Evolutionary conservation across 306 rosid species (phyloP), one percentile per base, ranked within the genome.

Genomic region (Corylus avellana): DNA sequence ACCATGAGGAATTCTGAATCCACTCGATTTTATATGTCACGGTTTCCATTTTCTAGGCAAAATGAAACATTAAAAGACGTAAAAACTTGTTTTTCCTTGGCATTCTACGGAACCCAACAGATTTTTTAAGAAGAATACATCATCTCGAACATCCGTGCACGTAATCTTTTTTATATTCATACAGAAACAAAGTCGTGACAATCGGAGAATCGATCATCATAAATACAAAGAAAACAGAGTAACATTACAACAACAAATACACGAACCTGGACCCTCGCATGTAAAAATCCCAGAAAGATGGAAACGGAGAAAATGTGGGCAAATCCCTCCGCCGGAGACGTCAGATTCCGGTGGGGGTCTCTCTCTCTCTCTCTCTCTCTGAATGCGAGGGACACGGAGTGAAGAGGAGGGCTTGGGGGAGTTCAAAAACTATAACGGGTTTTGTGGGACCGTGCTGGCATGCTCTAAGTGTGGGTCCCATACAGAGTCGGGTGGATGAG

Each of bases 311-410:
- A 68, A 49, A 53, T 56, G 71, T 18, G 39, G 81, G 75, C 32
- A 54, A 37, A 20, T 8, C 64, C 82, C 72, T 72, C 66, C 51
- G 56, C 70, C 68, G 61, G 84, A 75, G 42, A 35, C 39, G 67
- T 27, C 4, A 82, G 76, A 14, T 59, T 51, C 81, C 68, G 80
- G 88, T 56, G 42, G 78, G 78, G 77, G 14, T 5, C 32, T 25
- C 37, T 63, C 71, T 27, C 70, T 72, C 22, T 5, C 4, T 9
- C n/a, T 79, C 67, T 63, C 55, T 37, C 57, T 68, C 4, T 20
- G 29, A 4, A 17, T 8, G 13, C 2, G 67, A 61, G 80, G 53
- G 53, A 53, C 74, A 47, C 25, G 42, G 20, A 32, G 59, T 53
- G 35, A 22, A 12, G 75, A 49, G 81, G 46, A 42, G 29, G 72